Conservation (phyloP, 2,329 filamentous ascomycete genomes). For the Xylaria sp. region DNA sequence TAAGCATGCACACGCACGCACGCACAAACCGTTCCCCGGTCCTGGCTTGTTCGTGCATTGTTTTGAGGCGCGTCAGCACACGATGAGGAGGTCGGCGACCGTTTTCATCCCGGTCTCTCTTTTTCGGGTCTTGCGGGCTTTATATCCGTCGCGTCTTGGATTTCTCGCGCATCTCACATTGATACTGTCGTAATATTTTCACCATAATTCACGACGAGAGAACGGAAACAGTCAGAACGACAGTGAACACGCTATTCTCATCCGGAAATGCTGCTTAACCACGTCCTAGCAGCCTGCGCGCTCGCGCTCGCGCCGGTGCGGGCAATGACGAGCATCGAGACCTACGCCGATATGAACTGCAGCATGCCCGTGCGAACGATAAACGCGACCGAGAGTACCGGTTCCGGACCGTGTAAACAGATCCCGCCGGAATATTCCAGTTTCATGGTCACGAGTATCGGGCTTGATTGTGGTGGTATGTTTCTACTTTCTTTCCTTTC, state of each 20-base stretch:
- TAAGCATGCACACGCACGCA: too few species aligned
- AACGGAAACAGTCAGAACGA: too few species aligned
- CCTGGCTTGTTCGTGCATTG: too few species aligned
- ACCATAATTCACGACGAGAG: too few species aligned
- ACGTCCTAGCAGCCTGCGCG: not conserved
- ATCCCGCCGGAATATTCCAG: constrained; percentile 3
- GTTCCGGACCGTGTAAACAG: constrained; percentile 11
- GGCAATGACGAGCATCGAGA: constrained; percentile 4
- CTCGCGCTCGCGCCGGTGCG: not conserved
- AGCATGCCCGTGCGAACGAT: not conserved
- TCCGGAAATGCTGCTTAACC: too few species aligned
- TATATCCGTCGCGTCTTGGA: not conserved
- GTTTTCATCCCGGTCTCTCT: not conserved
- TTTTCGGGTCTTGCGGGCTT: not conserved
- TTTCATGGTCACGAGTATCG: constrained; percentile 12
- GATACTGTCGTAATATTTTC: too few species aligned
- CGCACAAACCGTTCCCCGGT: too few species aligned
- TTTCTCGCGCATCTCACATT: not conserved
- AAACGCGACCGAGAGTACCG: constrained; percentile 1
- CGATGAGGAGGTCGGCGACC: not conserved
- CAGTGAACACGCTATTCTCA: too few species aligned
- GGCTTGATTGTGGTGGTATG: constrained; percentile 12
- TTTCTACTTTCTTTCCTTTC: not conserved
- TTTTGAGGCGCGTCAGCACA: too few species aligned
- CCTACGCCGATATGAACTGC: constrained; percentile 8